These are phyloP conservation scores for Gyrodon lividus DNA, from an alignment of 768 basidiomycete species.

Conservation along the genomic window DNA sequence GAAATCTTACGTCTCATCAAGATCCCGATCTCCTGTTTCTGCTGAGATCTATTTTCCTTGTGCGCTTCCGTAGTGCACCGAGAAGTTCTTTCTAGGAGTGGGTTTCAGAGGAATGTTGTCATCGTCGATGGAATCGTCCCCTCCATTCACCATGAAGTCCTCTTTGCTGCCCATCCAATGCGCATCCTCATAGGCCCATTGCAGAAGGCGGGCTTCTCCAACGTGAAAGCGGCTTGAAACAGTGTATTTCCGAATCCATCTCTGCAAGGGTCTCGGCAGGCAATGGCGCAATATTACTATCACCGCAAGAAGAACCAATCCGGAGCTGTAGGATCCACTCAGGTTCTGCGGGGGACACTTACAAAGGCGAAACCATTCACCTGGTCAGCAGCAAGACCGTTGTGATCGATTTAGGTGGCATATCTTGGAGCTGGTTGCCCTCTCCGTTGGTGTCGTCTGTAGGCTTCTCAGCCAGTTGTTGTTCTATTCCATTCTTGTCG, in stretches of 20 bases:
- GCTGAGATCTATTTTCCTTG: background rate
- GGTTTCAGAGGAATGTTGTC: conserved; percentile 6
- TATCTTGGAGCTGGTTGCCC: background rate
- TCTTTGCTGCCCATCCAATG: background rate
- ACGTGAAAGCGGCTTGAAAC: background rate
- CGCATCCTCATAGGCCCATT: conserved; percentile 1
- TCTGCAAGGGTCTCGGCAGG: background rate
- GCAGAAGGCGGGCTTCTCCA: conserved; percentile 1
- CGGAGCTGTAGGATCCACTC: background rate
- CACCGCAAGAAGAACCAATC: background rate
- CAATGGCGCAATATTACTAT: background rate
- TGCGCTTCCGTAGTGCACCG: background rate
- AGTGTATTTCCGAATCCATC: background rate
- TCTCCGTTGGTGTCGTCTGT: background rate
- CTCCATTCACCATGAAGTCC: background rate
- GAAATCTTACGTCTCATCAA: background rate
- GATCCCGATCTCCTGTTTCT: background rate
- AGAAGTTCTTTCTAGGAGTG: background rate
- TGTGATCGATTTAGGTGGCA: background rate
- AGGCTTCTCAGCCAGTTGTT: background rate
- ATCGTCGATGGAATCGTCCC: background rate
- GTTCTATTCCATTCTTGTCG: background rate
- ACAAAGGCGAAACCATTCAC: background rate
- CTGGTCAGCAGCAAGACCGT: background rate
- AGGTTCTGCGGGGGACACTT: background rate